phyloP scores from a whole-genome alignment of 768 basidiomycete genomes.

The Lyophyllum decastes region DNA sequence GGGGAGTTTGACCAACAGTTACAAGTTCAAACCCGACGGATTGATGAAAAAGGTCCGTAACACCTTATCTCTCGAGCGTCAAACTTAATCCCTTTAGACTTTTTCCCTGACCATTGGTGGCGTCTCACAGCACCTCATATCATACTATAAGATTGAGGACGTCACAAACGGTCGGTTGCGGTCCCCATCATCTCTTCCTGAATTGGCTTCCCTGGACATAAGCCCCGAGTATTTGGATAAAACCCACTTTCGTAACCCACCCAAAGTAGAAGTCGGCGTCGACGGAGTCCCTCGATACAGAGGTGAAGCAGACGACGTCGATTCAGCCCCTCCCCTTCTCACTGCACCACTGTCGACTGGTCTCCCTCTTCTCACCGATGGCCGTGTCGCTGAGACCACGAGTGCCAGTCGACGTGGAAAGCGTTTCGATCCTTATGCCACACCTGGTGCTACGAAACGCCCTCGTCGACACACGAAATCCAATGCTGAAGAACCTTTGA shows the following conservation, averaged over 20 bases:
- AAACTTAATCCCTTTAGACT: conserved; percentile 52
- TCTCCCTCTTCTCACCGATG: conserved; percentile 51
- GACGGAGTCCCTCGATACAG: conserved; percentile 84
- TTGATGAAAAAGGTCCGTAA: conserved; percentile 92
- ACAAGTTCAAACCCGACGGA: conserved; percentile 91
- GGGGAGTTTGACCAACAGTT: conserved; percentile 89
- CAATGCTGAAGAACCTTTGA: conserved; percentile 7
- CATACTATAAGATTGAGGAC: conserved; percentile 93
- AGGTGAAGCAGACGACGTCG: conserved; percentile 78
- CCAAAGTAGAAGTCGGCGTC: conserved; percentile 81
- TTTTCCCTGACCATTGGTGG: conserved; percentile 87
- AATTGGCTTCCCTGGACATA: conserved; percentile 85
- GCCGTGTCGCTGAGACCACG: conserved; percentile 37
- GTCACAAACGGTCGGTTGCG: conserved; percentile 87
- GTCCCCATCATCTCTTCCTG: conserved; percentile 84
- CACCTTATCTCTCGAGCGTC: neutral
- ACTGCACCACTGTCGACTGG: conserved; percentile 45
- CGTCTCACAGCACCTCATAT: conserved; percentile 89
- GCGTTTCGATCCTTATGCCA: conserved; percentile 18
- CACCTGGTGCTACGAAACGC: conserved; percentile 11
- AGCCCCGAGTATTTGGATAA: conserved; percentile 87
- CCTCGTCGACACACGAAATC: conserved; percentile 16
- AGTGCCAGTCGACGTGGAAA: conserved; percentile 10
- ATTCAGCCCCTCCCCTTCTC: conserved; percentile 41
- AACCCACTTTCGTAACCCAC: conserved; percentile 89